Evolutionary conservation across 2,329 filamentous ascomycete genomes (phyloP), one percentile per base, ranked within the genome.

Genomic region (Claviceps spartinae): DNA sequence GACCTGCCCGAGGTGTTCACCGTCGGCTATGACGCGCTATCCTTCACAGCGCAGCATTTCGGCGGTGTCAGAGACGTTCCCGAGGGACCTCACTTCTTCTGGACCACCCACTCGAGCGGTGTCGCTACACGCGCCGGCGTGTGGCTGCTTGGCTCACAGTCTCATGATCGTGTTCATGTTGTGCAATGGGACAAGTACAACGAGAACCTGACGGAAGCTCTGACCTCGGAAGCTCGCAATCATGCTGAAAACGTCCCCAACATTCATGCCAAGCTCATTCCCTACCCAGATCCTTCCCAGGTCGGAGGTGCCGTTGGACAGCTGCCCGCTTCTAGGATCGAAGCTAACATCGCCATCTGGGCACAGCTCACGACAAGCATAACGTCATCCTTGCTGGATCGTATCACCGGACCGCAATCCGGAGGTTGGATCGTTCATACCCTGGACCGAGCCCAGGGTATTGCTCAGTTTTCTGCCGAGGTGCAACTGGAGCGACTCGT

Each of bases 81-180:
- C 0, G 60, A 68, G 0, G 81, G 81, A 0, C 62, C 74, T 14
- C 81, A 83, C 60, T 75, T 83, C 54, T 67, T 82, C 53, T 83
- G 79, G 78, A 72, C 76, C 30, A 69, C 78, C 2, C 70, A 76
- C 22, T 69, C 72, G 0, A 67, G 68, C 2, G 67, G 69, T 18
- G 67, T 71, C 18, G 76, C 76, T 2, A 63, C 71, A 34, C 72
- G 80, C 3, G 75, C 69, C 51, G 81, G 78, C 5, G 80, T 76
- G 60, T 83, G 79, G 79, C 68, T 82, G 51, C 62, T 72, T 44
- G 69, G 70, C 0, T 63, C 62, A 1, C 58, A 62, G 11, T 55
- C 55, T 3, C 50, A 42, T 26, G 58, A 67, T 14, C 62, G 60
- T 4, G 65, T 73, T 20, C 70, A 72, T 52, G 69, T 77, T 30